Conservation (phyloP, 2,329 filamentous ascomycete genomes). For the Colletotrichum echinochloae region DNA sequence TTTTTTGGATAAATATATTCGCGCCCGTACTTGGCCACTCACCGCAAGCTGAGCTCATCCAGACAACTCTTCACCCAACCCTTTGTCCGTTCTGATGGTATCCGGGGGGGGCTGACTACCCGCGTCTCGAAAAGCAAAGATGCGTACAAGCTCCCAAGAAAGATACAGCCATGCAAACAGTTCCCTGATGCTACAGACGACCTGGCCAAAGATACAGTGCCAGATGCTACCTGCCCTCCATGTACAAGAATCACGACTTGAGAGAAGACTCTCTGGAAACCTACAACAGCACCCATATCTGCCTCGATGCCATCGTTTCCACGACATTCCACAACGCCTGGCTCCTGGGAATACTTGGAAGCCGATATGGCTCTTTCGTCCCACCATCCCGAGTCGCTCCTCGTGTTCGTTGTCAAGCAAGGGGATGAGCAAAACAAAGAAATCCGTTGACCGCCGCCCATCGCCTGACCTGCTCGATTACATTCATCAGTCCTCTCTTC, state of each 20-base stretch:
- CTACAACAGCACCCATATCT: neutral
- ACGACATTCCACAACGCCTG: neutral
- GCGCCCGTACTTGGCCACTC: constrained; percentile 11
- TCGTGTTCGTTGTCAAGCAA: neutral
- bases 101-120: neutral
- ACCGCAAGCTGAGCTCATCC: constrained; percentile 31
- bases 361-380: neutral
- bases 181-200: neutral
- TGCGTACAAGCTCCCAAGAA: neutral
- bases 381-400: neutral
- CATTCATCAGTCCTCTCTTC: neutral
- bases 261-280: neutral
- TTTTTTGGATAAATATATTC: constrained; percentile 31
- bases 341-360: neutral
- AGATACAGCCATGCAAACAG: neutral
- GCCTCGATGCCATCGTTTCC: neutral
- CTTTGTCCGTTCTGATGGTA: neutral
- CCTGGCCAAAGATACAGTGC: no score
- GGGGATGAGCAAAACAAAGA: neutral
- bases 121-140: neutral
- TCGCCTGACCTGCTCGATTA: neutral
- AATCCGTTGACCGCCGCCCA: neutral
- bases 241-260: no score
- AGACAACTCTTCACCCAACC: neutral
- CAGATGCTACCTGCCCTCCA: no score